These are phyloP conservation scores for Yarrowia yakushimensis DNA, from an alignment of 805 yeast genomes.

Conservation along the genomic window DNA sequence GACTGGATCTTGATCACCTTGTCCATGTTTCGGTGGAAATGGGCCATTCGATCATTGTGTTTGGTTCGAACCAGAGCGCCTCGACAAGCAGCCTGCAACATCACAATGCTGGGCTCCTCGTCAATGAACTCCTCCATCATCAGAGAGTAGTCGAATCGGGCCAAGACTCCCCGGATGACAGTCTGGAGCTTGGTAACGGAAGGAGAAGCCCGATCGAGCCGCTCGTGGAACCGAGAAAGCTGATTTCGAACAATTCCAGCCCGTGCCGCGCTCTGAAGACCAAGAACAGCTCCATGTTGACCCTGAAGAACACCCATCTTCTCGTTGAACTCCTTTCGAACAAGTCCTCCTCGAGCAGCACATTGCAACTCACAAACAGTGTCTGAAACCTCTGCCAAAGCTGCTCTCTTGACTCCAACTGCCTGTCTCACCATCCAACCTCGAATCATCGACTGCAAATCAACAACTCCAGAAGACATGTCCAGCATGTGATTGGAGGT, in stretches of 20 bases:
- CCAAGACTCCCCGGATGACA: constrained; percentile 38
- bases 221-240: constrained; percentile 28
- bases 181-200: constrained; percentile 39
- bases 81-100: constrained; percentile 38
- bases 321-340: background rate
- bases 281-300: background rate
- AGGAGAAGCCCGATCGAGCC: constrained; percentile 29
- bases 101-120: constrained; percentile 33
- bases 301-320: background rate
- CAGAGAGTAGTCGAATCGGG: constrained; percentile 37
- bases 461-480: constrained; percentile 35
- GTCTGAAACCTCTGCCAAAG: background rate
- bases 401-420: background rate
- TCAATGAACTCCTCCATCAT: constrained; percentile 39
- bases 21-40: constrained; percentile 56
- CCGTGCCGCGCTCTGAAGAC: constrained; percentile 1
- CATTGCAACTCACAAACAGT: background rate
- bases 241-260: constrained; percentile 7
- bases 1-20: constrained; percentile 72
- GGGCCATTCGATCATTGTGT: constrained; percentile 36
- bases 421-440: constrained; percentile 40
- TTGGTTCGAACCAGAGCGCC: constrained; percentile 37
- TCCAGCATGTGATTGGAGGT: constrained; percentile 17
- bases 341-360: constrained; percentile 9
- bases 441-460: constrained; percentile 55